phyloP scores from a whole-genome alignment of 768 basidiomycete genomes.

The Mycena amicta region DNA sequence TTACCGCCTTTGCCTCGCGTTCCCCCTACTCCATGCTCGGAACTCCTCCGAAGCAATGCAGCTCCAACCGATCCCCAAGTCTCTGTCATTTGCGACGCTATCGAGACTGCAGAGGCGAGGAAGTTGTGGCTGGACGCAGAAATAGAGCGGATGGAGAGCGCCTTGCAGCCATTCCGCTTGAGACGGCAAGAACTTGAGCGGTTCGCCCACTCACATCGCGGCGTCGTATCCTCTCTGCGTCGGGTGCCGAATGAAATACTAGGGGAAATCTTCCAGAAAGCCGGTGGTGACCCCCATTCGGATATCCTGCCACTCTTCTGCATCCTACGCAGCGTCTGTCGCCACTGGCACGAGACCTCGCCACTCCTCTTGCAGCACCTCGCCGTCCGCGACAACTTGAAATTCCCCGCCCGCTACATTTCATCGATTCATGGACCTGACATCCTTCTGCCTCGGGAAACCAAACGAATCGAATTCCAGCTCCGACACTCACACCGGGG shows the following conservation, averaged over 20 bases:
- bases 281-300: too few relatives aligned
- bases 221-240: neutral
- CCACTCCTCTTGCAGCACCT: too few relatives aligned
- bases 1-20: neutral
- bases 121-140: neutral
- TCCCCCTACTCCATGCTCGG: neutral
- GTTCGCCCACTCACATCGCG: neutral
- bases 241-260: neutral
- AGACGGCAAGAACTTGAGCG: neutral
- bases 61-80: neutral
- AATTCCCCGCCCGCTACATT: too few relatives aligned
- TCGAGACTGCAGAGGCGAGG: neutral
- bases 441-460: too few relatives aligned
- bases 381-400: too few relatives aligned
- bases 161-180: neutral
- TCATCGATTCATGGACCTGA: too few relatives aligned
- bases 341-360: too few relatives aligned
- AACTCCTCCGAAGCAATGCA: neutral
- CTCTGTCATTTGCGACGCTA: neutral
- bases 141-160: neutral
- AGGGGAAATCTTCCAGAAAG: neutral
- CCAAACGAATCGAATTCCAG: too few relatives aligned
- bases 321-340: too few relatives aligned
- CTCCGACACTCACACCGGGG: too few relatives aligned
- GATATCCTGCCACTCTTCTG: too few relatives aligned